Evolutionary conservation across 1,284 basidiomycete species (phyloP).

Genomic region (Lignosus rhinocerotis): DNA sequence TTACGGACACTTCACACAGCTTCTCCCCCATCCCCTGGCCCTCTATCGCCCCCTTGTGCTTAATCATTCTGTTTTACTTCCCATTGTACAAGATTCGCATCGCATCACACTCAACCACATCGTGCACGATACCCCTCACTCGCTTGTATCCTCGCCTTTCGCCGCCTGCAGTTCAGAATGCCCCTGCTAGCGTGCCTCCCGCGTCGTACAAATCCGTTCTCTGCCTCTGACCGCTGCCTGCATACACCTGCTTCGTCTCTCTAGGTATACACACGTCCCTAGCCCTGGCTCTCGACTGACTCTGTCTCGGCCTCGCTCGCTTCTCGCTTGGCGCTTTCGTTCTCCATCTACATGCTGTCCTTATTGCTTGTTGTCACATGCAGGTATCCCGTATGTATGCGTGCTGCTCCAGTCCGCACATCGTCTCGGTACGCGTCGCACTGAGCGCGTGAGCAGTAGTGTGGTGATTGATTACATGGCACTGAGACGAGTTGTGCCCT

Average conservation of each 20-base stretch:
- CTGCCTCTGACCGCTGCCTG: conserved; percentile 4
- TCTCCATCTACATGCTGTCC: conserved; percentile 11
- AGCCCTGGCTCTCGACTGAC: background rate
- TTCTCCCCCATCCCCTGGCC: background rate
- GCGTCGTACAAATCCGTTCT: conserved; percentile 15
- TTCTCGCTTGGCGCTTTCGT: conserved; percentile 10
- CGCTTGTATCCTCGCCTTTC: conserved; percentile 4
- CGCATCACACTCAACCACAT: background rate
- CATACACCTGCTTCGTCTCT: background rate
- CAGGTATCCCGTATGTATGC: conserved; percentile 7
- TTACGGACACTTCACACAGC: background rate
- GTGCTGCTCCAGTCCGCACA: background rate
- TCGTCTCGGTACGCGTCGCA: no score
- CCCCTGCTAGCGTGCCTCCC: background rate
- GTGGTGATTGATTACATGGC: no score
- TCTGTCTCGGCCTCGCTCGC: conserved; percentile 1
- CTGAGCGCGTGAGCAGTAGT: no score
- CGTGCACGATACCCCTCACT: conserved; percentile 3
- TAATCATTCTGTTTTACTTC: background rate
- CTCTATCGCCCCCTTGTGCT: background rate
- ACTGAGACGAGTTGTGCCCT: no score
- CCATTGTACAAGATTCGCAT: conserved; percentile 10
- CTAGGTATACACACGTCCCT: background rate
- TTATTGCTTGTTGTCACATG: conserved; percentile 10
- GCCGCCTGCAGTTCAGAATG: background rate